Conservation (phyloP, 106 monocot genomes). For the Dendrobium chrysotoxum region DNA sequence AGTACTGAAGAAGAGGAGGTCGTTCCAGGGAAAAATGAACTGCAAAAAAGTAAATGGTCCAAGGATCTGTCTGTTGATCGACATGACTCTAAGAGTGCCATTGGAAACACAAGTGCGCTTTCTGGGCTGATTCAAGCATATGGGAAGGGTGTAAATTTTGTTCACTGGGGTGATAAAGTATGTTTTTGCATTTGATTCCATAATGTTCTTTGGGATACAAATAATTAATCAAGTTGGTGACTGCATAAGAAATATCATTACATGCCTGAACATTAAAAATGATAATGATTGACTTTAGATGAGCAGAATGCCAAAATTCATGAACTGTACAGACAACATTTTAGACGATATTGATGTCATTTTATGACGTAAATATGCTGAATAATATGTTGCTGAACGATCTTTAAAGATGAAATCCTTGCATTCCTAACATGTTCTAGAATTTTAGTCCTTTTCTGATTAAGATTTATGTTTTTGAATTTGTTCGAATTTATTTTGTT, state of each 20-base stretch:
- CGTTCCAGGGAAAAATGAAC: constrained; percentile 27
- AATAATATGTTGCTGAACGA: background rate
- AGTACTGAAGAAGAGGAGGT: constrained; percentile 38
- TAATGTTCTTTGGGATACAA: background rate
- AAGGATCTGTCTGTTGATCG: constrained; percentile 59
- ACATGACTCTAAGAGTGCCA: constrained; percentile 19
- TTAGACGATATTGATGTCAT: too few relatives aligned
- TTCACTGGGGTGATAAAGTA: constrained; percentile 93
- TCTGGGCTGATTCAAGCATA: constrained; percentile 76
- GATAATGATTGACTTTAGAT: too few relatives aligned
- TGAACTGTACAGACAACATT: too few relatives aligned
- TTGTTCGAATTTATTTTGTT: background rate
- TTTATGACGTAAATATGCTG: background rate
- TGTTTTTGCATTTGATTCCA: background rate
- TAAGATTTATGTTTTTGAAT: background rate
- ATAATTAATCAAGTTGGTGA: background rate
- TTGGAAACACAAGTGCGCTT: constrained; percentile 30
- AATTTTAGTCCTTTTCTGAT: background rate
- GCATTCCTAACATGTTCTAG: too few relatives aligned
- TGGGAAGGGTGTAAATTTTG: constrained; percentile 46
- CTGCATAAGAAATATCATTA: too few relatives aligned
- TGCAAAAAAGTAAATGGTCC: constrained; percentile 86
- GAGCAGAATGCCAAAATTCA: too few relatives aligned
- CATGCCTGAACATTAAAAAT: too few relatives aligned
- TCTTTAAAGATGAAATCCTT: background rate